These are phyloP conservation scores for Luffa aegyptiaca DNA, from an alignment of 306 rosid genomes.

Conservation along the genomic window DNA sequence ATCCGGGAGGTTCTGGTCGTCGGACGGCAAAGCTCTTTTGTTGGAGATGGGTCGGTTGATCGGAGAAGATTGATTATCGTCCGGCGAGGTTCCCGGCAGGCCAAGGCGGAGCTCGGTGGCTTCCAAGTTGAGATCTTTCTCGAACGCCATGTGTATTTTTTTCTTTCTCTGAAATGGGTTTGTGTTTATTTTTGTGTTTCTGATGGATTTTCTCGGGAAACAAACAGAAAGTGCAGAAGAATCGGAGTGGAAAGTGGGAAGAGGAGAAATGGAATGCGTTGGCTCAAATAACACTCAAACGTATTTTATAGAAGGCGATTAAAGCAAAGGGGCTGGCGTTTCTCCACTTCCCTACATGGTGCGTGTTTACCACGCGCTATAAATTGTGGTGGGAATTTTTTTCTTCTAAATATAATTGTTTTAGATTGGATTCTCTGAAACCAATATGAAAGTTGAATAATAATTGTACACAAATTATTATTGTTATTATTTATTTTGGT, in stretches of 20 bases:
- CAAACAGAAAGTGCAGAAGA: slow-evolving; percentile 6
- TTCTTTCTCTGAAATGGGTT: neutral
- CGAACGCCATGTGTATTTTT: neutral
- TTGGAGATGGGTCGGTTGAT: slow-evolving; percentile 1
- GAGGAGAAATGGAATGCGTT: slow-evolving; percentile 3
- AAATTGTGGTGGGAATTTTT: neutral
- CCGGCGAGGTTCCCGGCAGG: slow-evolving; percentile 4
- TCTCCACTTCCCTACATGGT: neutral
- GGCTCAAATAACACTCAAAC: neutral
- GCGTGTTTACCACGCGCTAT: neutral
- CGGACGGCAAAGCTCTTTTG: slow-evolving; percentile 26
- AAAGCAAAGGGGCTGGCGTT: neutral
- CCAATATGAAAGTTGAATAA: neutral
- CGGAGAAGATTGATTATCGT: neutral
- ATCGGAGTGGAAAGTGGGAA: neutral
- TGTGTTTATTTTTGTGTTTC: neutral
- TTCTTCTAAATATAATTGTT: neutral
- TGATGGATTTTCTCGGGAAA: neutral
- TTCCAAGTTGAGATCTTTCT: slow-evolving; percentile 29
- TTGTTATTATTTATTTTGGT: too few species aligned
- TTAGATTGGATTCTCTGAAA: neutral
- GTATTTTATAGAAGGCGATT: slow-evolving; percentile 21
- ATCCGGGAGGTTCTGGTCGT: neutral
- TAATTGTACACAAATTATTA: neutral
- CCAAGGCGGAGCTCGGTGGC: slow-evolving; percentile 44